Base-by-base conservation (phyloP, 805 yeast genomes). In the Pichia manshurica region DNA sequence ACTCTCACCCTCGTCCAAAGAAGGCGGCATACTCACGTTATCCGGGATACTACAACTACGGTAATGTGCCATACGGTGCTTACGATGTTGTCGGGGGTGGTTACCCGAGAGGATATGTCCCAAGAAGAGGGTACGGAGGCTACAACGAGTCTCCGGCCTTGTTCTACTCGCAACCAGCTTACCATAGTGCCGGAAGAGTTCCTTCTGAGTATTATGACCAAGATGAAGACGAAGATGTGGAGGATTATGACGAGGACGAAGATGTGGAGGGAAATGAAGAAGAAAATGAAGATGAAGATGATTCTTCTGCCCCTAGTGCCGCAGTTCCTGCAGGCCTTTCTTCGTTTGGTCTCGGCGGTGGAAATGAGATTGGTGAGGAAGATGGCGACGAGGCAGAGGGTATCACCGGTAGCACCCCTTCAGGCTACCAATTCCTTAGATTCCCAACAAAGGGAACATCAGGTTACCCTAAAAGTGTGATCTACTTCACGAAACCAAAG, bases 401-500 rank as follows among this genome's bases (percentile, higher is more conserved):
- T 19, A 40, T 12, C 21, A 28, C 20, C 13, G 41, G 19, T 28
- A 39, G 13, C 5, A 34, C 15, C 17, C 13, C n/a, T 9, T 33
- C 17, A 16, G 33, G 35, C 19, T 19, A 40, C n/a, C 12, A 33
- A 25, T 25, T 39, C 7, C 17, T 16, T 16, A 28, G 32, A 8
- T 4, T 37, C 23, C 40, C 40, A 37, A 9, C 19, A 3, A 37
- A 20, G n/a, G 40, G 25, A 3, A 15, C 39, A n/a, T 10, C 39
- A 19, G 39, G 20, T 10, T 35, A 35, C n/a, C 32, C 31, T 3
- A 19, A 16, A 21, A 29, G 17, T 31, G 17, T 41, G 22, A 29
- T 43, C 33, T 36, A 35, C 17, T 34, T 34, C 8, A 17, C 40
- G 4, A 36, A 36, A 17, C 46, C 46, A 21, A 21, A 44, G 21